A percentile compares a stretch with the other conserved stretches of the same genome.
These are phyloP conservation scores for Verticillium longisporum DNA, from an alignment of 2,329 filamentous ascomycete genomes.

Conservation along the genomic window DNA sequence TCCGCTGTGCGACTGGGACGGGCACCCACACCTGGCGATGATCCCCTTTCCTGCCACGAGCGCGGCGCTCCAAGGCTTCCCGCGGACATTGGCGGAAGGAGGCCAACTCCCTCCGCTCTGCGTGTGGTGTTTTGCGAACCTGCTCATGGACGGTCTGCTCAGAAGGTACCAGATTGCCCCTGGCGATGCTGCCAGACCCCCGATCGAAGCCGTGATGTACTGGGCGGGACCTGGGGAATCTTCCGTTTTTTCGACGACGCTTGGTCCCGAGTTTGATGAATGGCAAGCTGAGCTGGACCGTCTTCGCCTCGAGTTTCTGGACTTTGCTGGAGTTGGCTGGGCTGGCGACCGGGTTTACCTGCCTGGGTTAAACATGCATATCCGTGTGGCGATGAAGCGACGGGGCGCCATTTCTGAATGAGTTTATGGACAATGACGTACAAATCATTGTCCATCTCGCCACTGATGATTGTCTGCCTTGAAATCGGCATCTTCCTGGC, in stretches of 20 bases:
- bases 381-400: background rate
- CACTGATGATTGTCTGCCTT: too few relatives aligned
- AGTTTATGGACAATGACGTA: background rate
- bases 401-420: background rate
- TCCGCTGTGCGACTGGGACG: background rate
- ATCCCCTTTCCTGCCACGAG: background rate
- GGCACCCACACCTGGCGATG: background rate
- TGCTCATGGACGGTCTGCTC: background rate
- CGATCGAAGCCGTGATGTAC: background rate
- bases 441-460: too few relatives aligned
- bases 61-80: background rate
- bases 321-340: background rate
- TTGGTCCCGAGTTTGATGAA: background rate
- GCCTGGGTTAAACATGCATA: background rate
- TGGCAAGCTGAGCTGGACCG: background rate
- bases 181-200: too few relatives aligned
- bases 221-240: background rate
- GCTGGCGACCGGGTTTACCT: background rate
- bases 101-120: background rate
- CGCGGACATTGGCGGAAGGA: background rate
- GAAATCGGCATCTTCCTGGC: too few relatives aligned
- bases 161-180: background rate
- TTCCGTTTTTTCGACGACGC: background rate
- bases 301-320: background rate
- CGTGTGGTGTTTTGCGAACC: background rate